Conservation (phyloP, 2,329 filamentous ascomycete genomes). For the Botryotinia narcissicola region DNA sequence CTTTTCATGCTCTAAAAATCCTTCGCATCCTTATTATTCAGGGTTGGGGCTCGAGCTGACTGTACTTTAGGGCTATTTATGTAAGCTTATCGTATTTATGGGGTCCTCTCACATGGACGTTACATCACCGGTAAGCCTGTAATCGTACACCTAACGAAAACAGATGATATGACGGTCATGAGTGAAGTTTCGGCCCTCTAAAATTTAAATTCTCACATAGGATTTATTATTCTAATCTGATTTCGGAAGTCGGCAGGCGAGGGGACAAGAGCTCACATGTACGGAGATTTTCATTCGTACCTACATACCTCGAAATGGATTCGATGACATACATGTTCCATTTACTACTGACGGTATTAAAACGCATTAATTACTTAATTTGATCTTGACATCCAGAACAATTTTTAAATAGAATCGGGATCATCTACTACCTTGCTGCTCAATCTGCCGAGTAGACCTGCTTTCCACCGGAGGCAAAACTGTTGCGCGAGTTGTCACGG, state of each 20-base stretch:
- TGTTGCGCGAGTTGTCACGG: not conserved
- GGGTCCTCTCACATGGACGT: not conserved
- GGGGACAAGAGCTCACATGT: not conserved
- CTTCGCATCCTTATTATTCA: not conserved
- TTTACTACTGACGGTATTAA: not conserved
- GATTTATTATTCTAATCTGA: not conserved
- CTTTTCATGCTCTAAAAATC: not conserved
- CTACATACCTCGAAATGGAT: not conserved
- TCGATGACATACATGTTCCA: not conserved
- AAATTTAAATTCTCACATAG: not conserved
- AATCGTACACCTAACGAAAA: not conserved
- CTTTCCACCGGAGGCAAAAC: not conserved
- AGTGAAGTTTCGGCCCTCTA: not conserved
- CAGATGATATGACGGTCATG: not conserved
- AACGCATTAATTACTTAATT: not conserved
- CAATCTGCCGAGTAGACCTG: not conserved
- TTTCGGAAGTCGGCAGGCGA: not conserved
- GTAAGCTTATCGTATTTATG: not conserved
- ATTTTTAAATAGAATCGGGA: not conserved
- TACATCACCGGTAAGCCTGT: not conserved
- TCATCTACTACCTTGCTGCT: not conserved
- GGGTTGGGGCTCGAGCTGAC: not conserved
- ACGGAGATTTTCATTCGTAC: not conserved
- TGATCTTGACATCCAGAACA: not conserved
- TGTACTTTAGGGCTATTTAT: not conserved